Percentiles rank a stretch among this genome's conserved stretches.
Evolutionary conservation across 257 asterid genomes (phyloP).

Genomic region (Cinchona pubescens): DNA sequence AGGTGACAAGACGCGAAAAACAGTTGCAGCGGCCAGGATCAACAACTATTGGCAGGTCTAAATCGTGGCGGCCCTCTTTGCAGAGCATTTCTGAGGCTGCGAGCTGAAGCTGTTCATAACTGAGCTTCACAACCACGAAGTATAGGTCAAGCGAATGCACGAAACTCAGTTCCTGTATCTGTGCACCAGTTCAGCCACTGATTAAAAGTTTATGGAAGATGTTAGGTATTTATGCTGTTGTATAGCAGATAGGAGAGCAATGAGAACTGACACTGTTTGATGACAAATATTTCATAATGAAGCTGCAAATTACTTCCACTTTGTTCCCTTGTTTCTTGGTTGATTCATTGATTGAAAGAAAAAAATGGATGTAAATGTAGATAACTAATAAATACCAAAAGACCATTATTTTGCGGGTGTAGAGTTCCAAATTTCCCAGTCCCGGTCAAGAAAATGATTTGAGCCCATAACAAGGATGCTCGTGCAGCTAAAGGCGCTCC

Average conservation of each 20-base stretch:
- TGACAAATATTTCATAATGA: constrained; percentile 16
- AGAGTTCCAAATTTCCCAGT: constrained; percentile 63
- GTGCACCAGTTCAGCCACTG: constrained; percentile 12
- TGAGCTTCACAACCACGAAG: constrained; percentile 7
- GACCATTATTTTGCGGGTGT: constrained; percentile 23
- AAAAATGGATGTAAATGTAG: neutral
- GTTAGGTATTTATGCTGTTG: constrained; percentile 18
- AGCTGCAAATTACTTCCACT: constrained; percentile 18
- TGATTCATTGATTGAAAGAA: neutral
- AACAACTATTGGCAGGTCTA: constrained; percentile 27
- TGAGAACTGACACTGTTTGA: constrained; percentile 11
- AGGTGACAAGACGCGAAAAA: constrained; percentile 31
- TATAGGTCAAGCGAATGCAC: constrained; percentile 3
- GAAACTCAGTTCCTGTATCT: constrained; percentile 11
- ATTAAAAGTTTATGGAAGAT: constrained; percentile 10
- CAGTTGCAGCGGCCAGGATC: constrained; percentile 27
- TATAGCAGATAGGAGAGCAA: constrained; percentile 20
- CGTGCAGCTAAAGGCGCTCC: constrained; percentile 68
- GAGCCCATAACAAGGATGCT: constrained; percentile 64
- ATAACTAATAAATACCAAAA: neutral
- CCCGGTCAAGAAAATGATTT: constrained; percentile 50
- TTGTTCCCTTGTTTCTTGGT: neutral
- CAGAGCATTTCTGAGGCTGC: constrained; percentile 44
- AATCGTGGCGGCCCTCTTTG: constrained; percentile 46
- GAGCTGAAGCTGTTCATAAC: constrained; percentile 19